Conservation (phyloP, 495 filamentous ascomycete species). For the Hypoxylon crocopeplum region DNA sequence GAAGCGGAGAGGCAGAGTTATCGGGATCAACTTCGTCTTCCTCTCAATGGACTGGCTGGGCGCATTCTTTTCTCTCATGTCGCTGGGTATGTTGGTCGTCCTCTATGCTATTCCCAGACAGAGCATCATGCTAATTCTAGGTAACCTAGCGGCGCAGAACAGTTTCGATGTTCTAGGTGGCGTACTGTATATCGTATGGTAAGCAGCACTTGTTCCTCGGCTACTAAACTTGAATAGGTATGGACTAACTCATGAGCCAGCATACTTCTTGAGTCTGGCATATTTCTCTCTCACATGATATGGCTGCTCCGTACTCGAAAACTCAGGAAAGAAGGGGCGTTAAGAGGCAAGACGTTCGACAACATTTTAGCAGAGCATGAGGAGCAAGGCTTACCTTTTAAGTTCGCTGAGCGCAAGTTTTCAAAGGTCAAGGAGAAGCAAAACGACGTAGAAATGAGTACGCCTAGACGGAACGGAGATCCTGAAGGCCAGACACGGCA, state of each 20-base stretch:
- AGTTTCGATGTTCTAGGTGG: slow-evolving; percentile 75
- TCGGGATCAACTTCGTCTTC: slow-evolving; percentile 74
- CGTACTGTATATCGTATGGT: slow-evolving; percentile 73
- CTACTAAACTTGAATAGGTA: no score
- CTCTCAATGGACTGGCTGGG: slow-evolving; percentile 73
- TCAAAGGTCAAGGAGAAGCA: not conserved
- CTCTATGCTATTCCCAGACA: not conserved
- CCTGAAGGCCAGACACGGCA: not conserved
- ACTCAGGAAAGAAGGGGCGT: slow-evolving; percentile 63
- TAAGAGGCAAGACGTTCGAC: slow-evolving; percentile 65
- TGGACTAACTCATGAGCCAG: slow-evolving; percentile 43
- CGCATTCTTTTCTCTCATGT: slow-evolving; percentile 77
- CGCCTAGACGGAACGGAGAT: not conserved
- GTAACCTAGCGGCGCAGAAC: slow-evolving; percentile 67
- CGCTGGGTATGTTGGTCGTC: slow-evolving; percentile 69
- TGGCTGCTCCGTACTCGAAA: slow-evolving; percentile 71
- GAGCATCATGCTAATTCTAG: slow-evolving; percentile 5
- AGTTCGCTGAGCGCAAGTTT: slow-evolving; percentile 49
- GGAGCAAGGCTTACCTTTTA: slow-evolving; percentile 42
- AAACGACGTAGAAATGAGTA: slow-evolving; percentile 10
- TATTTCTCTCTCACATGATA: slow-evolving; percentile 70
- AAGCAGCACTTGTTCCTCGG: slow-evolving; percentile 26
- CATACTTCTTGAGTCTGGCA: slow-evolving; percentile 69
- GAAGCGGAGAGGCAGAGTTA: slow-evolving; percentile 72
- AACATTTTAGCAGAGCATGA: slow-evolving; percentile 61